Percentiles rank a stretch among this genome's conserved stretches.
Conservation (phyloP, 805 yeast genomes). For the Brettanomyces nanus region DNA sequence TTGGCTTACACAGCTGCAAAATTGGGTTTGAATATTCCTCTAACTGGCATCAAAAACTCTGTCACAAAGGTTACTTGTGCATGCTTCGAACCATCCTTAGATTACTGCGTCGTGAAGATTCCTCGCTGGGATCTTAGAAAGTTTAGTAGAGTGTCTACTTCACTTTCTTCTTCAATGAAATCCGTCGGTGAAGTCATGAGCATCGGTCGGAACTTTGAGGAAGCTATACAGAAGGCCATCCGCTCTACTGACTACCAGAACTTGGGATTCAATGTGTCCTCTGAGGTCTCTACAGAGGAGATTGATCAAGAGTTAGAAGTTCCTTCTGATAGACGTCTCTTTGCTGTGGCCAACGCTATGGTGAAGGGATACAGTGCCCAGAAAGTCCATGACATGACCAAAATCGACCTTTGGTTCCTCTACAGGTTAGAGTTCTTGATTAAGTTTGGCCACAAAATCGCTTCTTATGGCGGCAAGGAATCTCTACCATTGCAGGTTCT, state of each 20-base stretch:
- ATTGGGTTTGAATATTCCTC: constrained; percentile 85
- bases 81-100: constrained; percentile 95
- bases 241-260: constrained; percentile 94
- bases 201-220: constrained; percentile 95
- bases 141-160: constrained; percentile 84
- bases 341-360: constrained; percentile 94
- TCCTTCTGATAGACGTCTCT: constrained; percentile 95
- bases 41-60: constrained; percentile 85
- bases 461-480: constrained; percentile 45
- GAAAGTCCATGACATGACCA: constrained; percentile 82
- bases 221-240: constrained; percentile 95
- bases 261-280: constrained; percentile 81
- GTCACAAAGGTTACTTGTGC: constrained; percentile 93
- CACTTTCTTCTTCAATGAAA: constrained; percentile 90
- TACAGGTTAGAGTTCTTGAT: constrained; percentile 74
- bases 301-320: constrained; percentile 90
- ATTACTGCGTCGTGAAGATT: constrained; percentile 93
- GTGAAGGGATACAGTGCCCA: constrained; percentile 85
- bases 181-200: constrained; percentile 99
- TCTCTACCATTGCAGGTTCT: constrained; percentile 55
- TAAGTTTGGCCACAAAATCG: constrained; percentile 56
- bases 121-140: constrained; percentile 99
- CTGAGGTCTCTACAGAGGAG: constrained; percentile 44
- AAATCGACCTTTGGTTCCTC: constrained; percentile 94
- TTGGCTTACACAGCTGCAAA: constrained; percentile 97